Base-by-base conservation (phyloP, 2,329 filamentous ascomycete genomes). In the Grosmannia clavigera region DNA sequence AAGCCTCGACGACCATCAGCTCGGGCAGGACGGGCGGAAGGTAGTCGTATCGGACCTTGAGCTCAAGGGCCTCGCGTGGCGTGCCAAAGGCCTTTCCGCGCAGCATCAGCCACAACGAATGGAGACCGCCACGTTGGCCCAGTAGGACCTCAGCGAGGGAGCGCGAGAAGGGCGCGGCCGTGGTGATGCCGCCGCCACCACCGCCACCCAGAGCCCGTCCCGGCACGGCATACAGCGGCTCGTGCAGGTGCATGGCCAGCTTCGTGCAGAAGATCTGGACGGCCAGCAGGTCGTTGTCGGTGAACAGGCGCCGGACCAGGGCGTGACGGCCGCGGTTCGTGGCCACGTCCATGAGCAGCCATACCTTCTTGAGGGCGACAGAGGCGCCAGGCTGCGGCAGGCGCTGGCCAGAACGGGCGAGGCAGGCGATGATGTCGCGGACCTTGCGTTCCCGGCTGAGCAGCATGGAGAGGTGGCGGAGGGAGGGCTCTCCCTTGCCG, bases 391-490 rank as follows among this genome's bases (percentile, higher is more conserved):
- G n/a, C 38, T 10, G 38, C 0, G 85, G 85, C 58, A 83, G 71
- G 11, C 78, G 76, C 61, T 84, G 78, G 1, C 84, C 85, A 52
- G 78, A 72, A 16, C 78, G 73, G 0, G 80, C 80, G 64, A 91
- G 74, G 14, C 78, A 73, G 16, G 78, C 78, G n/a, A 87, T 69
- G 64, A 90, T 87, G 65, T 88, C 81, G 31, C 78, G 73, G 62
- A 81, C 77, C 43, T 77, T 76, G 48, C 75, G 73, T 64, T 86
- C 74, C 12, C 85, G 78, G 61, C 75, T 79, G 63, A 81, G 70
- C 0, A 90, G 76, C 79, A 92, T 84, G 60, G 81, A 76, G 7
- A 90, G 75, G 80, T 87, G 94, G 53, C 75, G 75, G 55, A 92
- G 76, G 68, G 59, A 63, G 53, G 58, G 31, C n/a, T 35, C 6